Evolutionary conservation across 1,284 basidiomycete genomes (phyloP), one percentile per base, ranked within the genome.

Genomic region (Cryptococcus sp.): DNA sequence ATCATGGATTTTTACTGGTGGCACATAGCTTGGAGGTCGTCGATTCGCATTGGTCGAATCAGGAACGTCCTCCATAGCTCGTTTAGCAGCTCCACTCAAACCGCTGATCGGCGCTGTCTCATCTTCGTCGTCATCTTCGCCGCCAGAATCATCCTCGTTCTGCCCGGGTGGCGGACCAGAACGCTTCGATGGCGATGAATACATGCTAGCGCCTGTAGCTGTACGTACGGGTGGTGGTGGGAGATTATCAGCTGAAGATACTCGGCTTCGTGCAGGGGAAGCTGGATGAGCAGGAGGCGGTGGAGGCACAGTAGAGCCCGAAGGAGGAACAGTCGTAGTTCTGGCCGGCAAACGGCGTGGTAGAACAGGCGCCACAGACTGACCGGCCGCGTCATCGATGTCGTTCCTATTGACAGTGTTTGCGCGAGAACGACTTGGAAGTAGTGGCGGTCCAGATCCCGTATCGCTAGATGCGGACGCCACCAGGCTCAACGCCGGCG

Each of bases 1-100:
- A 10, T 65, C 47, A 58, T 65, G 50, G 45, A 78, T 57, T 5
- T 59, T 47, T n/a, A 76, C 60, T 25, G 78, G 76, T 1, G 79
- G 78, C 2, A 70, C 67, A 46, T 80, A 77, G 3, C 64, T 57
- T 0, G 93, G 93, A 1, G 88, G 87, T 0, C 88, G 84, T 8
- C 92, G 85, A 23, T 90, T 94, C 1, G 92, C 88, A 47, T 85
- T 83, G 48, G 87, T 91, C 10, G 85, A 83, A 73, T 95, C 92
- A 0, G 93, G 92, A 54, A 91, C 83, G 20, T 85, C 81, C 58
- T 93, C 89, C 0, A 84, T 48, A 19, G 72, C 60, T 3, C 73
- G 62, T 46, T 74, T 75, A 1, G 73, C 69, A 19, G 60, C 51
- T 0, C 66, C 46, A 3, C 61, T 62, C 3, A 71, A 46, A 2